Percentiles rank a stretch among this genome's conserved stretches.
These are phyloP conservation scores for Morella rubra DNA, from an alignment of 306 rosid species.

Conservation along the genomic window DNA sequence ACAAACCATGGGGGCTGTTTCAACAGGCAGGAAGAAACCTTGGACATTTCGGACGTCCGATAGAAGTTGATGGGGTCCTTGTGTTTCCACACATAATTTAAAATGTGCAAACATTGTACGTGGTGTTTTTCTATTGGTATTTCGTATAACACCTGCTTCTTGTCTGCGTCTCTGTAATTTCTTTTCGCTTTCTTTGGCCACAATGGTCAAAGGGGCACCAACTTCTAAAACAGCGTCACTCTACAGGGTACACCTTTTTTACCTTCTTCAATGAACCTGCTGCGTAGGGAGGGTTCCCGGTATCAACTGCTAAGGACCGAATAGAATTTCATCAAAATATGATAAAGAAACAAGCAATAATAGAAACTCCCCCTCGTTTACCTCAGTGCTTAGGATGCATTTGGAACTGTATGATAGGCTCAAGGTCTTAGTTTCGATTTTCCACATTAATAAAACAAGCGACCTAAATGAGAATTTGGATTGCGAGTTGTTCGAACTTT, in stretches of 20 bases:
- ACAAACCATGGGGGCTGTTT: constrained; percentile 1
- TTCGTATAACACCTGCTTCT: not conserved
- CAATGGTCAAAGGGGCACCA: not conserved
- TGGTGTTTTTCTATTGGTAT: not conserved
- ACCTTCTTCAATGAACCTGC: too few relatives aligned
- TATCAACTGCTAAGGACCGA: too few relatives aligned
- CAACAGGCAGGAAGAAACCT: not conserved
- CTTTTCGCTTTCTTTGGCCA: not conserved
- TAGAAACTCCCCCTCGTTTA: too few relatives aligned
- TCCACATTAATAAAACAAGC: too few relatives aligned
- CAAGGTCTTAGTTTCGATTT: too few relatives aligned
- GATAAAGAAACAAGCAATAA: too few relatives aligned
- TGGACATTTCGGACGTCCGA: not conserved
- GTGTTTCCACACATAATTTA: not conserved
- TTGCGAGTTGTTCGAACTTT: too few relatives aligned
- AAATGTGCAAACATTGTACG: not conserved
- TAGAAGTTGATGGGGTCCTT: not conserved
- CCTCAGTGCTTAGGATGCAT: too few relatives aligned
- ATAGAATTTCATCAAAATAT: too few relatives aligned
- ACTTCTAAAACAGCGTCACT: not conserved
- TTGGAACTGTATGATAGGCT: too few relatives aligned
- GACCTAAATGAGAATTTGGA: too few relatives aligned
- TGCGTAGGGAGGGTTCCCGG: too few relatives aligned
- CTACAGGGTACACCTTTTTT: not conserved
- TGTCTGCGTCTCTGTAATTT: not conserved